A percentile compares a stretch with the other conserved stretches of the same genome.
Evolutionary conservation across 176 grass and related monocot species (phyloP).

Genomic region (Zoysia pacifica): DNA sequence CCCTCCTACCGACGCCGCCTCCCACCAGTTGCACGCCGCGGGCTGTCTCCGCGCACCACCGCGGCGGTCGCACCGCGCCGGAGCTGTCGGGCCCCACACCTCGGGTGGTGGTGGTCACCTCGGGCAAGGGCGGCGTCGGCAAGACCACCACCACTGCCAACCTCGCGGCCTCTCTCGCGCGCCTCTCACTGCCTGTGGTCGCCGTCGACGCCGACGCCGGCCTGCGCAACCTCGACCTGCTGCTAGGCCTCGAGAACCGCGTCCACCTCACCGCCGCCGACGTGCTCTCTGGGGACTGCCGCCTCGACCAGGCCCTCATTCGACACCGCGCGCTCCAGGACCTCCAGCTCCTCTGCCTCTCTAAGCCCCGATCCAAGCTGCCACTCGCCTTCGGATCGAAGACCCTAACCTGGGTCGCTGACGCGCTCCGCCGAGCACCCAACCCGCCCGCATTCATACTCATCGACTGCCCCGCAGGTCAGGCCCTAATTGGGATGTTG

Average conservation of each 20-base stretch:
- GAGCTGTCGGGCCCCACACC: slow-evolving; percentile 80
- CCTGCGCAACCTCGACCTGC: slow-evolving; percentile 87
- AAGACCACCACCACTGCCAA: slow-evolving; percentile 95
- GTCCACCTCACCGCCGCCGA: slow-evolving; percentile 90
- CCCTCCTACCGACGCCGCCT: neutral
- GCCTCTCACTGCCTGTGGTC: slow-evolving; percentile 65
- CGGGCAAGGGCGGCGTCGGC: slow-evolving; percentile 91
- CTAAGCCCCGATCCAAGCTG: slow-evolving; percentile 92
- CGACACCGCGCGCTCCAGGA: slow-evolving; percentile 79
- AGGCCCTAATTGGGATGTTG: neutral
- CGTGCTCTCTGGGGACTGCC: slow-evolving; percentile 90
- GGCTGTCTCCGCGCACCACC: slow-evolving; percentile 28
- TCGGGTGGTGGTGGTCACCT: slow-evolving; percentile 87
- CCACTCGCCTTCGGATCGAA: slow-evolving; percentile 91
- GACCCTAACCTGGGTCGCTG: slow-evolving; percentile 86
- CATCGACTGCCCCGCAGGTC: slow-evolving; percentile 76
- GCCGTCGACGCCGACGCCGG: slow-evolving; percentile 88
- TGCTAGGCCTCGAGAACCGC: slow-evolving; percentile 91
- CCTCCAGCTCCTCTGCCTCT: slow-evolving; percentile 90
- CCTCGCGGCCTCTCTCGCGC: slow-evolving; percentile 83
- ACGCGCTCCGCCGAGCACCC: slow-evolving; percentile 55
- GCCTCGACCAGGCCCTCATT: slow-evolving; percentile 91
- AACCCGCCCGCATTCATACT: slow-evolving; percentile 65
- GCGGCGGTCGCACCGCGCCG: slow-evolving; percentile 43
- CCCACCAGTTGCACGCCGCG: neutral